A percentile compares a stretch with the other conserved stretches of the same genome.
These are phyloP conservation scores for Saccharomycopsis lassenensis DNA, from an alignment of 805 yeast species.

Conservation along the genomic window DNA sequence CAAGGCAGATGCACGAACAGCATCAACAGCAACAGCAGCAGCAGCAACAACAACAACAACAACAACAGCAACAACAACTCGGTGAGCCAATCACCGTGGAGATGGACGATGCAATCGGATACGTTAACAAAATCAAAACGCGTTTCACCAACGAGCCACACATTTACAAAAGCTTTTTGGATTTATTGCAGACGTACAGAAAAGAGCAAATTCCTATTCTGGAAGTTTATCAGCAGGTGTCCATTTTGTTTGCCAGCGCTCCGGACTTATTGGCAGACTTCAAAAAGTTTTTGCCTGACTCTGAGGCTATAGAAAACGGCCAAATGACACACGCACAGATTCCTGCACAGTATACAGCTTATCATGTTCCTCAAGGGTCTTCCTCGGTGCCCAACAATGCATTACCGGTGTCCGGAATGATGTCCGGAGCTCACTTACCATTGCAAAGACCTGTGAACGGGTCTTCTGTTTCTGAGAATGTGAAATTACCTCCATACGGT, in stretches of 20 bases:
- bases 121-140: conserved; percentile 92
- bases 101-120: conserved; percentile 92
- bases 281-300: conserved; percentile 87
- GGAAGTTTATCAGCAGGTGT: conserved; percentile 91
- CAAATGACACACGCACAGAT: not conserved
- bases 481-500: conserved; percentile 9
- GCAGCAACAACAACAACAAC: too few species aligned
- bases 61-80: too few species aligned
- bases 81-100: conserved; percentile 58
- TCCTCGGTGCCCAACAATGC: too few species aligned
- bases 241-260: conserved; percentile 77
- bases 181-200: conserved; percentile 92
- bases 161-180: conserved; percentile 88
- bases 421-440: too few species aligned
- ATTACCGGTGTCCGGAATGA: too few species aligned
- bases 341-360: too few species aligned
- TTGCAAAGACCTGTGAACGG: too few species aligned
- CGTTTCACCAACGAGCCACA: conserved; percentile 92
- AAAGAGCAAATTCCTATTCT: conserved; percentile 91
- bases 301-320: conserved; percentile 9
- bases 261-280: conserved; percentile 93
- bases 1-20: too few species aligned
- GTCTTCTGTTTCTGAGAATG: too few species aligned
- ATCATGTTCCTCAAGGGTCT: too few species aligned
- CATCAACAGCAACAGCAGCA: too few species aligned